A percentile compares a stretch with the other conserved stretches of the same genome.
These are phyloP conservation scores for Salix exigua DNA, from an alignment of 345 rosid species.

Conservation along the genomic window DNA sequence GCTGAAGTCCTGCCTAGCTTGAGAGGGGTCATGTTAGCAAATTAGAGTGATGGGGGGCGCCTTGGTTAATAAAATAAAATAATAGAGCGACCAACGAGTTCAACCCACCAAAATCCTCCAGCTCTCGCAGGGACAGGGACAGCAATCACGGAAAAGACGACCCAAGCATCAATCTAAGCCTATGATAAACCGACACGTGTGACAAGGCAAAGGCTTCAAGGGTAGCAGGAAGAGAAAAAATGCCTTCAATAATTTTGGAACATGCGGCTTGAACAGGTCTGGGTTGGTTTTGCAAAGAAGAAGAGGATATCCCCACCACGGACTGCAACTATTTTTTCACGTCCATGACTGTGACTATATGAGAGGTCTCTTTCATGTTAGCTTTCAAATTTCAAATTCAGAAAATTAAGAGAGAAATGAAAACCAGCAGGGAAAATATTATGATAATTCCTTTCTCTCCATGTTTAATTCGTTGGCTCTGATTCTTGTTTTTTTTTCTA, in stretches of 20 bases:
- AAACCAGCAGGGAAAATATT: too few relatives aligned
- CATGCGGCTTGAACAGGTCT: neutral
- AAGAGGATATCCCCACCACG: slow-evolving; percentile 14
- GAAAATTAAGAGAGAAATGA: too few relatives aligned
- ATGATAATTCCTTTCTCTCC: neutral
- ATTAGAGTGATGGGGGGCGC: neutral
- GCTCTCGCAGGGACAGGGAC: too few relatives aligned
- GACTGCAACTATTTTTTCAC: slow-evolving; percentile 11
- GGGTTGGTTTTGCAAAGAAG: slow-evolving; percentile 3
- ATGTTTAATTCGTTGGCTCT: neutral
- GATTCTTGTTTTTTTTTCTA: neutral
- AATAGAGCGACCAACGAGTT: neutral
- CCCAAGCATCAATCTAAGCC: neutral
- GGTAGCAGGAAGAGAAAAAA: too few relatives aligned
- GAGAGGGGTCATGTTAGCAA: neutral
- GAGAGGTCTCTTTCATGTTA: neutral
- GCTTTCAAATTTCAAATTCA: too few relatives aligned
- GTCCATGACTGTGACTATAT: neutral
- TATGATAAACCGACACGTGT: neutral
- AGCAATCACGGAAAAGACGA: neutral
- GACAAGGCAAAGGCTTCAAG: neutral
- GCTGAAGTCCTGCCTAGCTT: neutral
- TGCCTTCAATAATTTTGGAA: neutral
- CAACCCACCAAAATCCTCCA: too few relatives aligned
- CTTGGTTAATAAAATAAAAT: too few relatives aligned